These are phyloP conservation scores for Suillus decipiens DNA, from an alignment of 768 basidiomycete species.

Conservation along the genomic window DNA sequence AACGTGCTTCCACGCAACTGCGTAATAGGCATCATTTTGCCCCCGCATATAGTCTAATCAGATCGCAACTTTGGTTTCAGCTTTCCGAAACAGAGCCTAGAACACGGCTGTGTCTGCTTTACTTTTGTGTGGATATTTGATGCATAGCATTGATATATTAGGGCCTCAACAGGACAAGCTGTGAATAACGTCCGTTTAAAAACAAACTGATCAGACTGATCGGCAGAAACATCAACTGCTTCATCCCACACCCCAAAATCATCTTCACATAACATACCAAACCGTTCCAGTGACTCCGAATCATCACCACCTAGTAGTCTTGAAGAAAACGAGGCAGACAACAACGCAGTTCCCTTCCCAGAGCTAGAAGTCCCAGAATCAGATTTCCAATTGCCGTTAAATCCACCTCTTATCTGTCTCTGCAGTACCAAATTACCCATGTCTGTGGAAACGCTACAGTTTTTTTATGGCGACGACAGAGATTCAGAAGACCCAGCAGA, in stretches of 20 bases:
- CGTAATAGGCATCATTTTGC: too few relatives aligned
- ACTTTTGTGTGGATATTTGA: neutral
- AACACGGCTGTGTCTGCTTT: too few relatives aligned
- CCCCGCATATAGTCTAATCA: too few relatives aligned
- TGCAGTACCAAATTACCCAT: neutral
- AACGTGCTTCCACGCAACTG: too few relatives aligned
- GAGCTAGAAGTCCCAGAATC: too few relatives aligned
- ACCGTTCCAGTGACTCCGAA: fast-evolving
- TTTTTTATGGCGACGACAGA: neutral
- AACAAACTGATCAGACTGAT: neutral
- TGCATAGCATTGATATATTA: neutral
- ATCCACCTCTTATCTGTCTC: neutral
- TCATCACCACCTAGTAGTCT: neutral
- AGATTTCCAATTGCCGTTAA: neutral
- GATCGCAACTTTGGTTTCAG: too few relatives aligned
- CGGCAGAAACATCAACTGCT: too few relatives aligned
- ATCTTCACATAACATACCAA: neutral
- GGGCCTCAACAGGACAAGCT: neutral
- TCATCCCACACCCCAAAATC: too few relatives aligned
- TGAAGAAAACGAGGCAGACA: neutral
- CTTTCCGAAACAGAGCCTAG: too few relatives aligned
- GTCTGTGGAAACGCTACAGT: neutral
- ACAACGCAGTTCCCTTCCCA: neutral
- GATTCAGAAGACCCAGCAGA: neutral
- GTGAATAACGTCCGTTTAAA: neutral